phyloP scores from a whole-genome alignment of 2,329 filamentous ascomycete genomes.

The Pseudocercospora musae region DNA sequence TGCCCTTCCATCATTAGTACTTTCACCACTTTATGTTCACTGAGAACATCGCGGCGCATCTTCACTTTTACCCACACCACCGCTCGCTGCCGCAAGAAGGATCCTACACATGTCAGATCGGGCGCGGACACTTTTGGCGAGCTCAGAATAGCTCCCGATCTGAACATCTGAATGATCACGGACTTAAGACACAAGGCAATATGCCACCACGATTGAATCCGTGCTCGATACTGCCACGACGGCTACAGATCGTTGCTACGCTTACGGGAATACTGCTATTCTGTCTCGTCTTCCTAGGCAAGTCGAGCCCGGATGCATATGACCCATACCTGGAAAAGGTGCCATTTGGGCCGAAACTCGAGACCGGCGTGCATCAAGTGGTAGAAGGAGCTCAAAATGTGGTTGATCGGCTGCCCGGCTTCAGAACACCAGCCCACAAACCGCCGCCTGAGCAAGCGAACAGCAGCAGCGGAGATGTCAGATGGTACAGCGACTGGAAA shows the following conservation, averaged over 20 bases:
- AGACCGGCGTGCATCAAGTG: constrained; percentile 40
- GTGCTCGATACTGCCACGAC: constrained; percentile 43
- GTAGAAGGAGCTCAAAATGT: constrained; percentile 39
- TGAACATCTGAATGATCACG: not conserved
- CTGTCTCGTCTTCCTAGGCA: constrained; percentile 36
- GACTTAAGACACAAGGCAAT: not conserved
- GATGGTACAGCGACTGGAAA: constrained; percentile 85
- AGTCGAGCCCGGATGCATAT: constrained; percentile 28
- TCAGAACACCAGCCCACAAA: constrained; percentile 66
- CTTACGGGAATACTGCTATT: constrained; percentile 39
- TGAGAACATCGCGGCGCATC: not conserved
- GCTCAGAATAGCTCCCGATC: not conserved
- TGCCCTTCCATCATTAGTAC: too few species aligned
- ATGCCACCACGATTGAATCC: constrained; percentile 29
- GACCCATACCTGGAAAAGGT: constrained; percentile 33
- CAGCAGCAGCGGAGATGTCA: constrained; percentile 72
- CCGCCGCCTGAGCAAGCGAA: constrained; percentile 72
- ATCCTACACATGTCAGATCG: not conserved
- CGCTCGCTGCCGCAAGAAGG: not conserved
- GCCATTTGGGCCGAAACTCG: constrained; percentile 36
- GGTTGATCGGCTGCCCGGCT: constrained; percentile 49
- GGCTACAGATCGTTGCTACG: constrained; percentile 45
- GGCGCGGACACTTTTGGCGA: not conserved
- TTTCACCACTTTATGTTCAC: not conserved
- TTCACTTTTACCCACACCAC: not conserved